phyloP scores from a whole-genome alignment of 352 stramenopile genomes.

The Pythium sp. region DNA sequence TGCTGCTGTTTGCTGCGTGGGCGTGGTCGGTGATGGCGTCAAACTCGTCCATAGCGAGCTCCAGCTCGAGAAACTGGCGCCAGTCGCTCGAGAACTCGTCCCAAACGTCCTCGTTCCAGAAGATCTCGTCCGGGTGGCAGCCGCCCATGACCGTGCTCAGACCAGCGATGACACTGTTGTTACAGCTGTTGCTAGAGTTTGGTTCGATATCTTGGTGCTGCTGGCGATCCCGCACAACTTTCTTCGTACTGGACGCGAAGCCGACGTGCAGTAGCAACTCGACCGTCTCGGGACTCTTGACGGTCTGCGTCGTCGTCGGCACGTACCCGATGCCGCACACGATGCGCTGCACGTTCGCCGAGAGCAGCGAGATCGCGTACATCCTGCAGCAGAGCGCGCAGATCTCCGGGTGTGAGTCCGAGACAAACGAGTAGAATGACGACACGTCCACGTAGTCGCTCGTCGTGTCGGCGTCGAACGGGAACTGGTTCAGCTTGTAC shows the following conservation, averaged over 20 bases:
- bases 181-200: conserved; percentile 2
- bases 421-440: conserved; percentile 85
- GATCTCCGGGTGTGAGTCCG: conserved; percentile 75
- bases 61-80: conserved; percentile 44
- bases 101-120: conserved; percentile 58
- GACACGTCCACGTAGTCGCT: conserved; percentile 76
- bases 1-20: conserved; percentile 7
- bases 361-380: conserved; percentile 64
- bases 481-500: conserved; percentile 68
- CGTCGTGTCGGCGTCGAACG: conserved; percentile 69
- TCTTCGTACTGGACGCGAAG: conserved; percentile 56
- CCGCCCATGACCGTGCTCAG: conserved; percentile 20
- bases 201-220: not conserved
- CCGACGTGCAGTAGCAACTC: conserved; percentile 68
- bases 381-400: conserved; percentile 76
- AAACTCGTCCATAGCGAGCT: conserved; percentile 58
- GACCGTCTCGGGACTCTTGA: conserved; percentile 37
- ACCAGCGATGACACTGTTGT: not conserved
- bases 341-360: conserved; percentile 48
- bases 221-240: not conserved
- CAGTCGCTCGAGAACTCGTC: conserved; percentile 57
- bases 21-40: conserved; percentile 28
- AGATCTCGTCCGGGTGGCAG: conserved; percentile 34
- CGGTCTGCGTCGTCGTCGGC: conserved; percentile 50
- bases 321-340: conserved; percentile 65